Base-by-base conservation (phyloP, 1,284 basidiomycete species). In the Sanghuangporus baumii region DNA sequence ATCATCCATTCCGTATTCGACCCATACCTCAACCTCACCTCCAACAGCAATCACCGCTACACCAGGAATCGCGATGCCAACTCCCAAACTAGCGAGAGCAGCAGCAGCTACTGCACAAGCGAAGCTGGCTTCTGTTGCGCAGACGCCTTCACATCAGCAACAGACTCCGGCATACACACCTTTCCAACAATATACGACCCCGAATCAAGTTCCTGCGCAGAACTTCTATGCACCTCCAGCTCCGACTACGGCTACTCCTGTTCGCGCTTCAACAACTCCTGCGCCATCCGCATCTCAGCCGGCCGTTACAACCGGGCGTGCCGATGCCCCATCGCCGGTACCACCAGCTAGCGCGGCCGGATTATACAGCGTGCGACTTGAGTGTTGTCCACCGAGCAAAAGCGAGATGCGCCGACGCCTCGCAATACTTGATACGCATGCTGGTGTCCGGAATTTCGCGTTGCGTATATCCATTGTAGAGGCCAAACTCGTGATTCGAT, bases 371-470 rank as follows among this genome's bases (percentile, higher is more conserved):
- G 76, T 87, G 26, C 75, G 73, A 31, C 66, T 90, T 54, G 76
- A 74, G 47, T 38, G 20, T 51, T 54, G 59, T 23, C 59, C 37
- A 5, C 26, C 57, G 20, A 9, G 36, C 14, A 79, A 85, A n/a
- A 75, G 83, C 52, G 87, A 87, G 4, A 75, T 76, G 14, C 84
- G 82, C 31, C 79, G 89, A 50, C 74, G 76, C 20, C 72, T 91
- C 40, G 74, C 74, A 38, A 74, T 89, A 41, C 47, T 67, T 46
- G 83, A 89, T 68, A 74, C 82, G 63, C 76, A 76, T 50, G 85
- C 88, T 60, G 86, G 87, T 16, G 88, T 89, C 47, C 83, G 80
- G 71, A 81, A 74, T 52, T 90, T 88, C 88, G 81, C 82, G 2
- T 73, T 89, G 72, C 78, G 84, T 54, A 75, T 91, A 38, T 74